These are phyloP conservation scores for Aspergillus egyptiacus DNA, from an alignment of 495 filamentous ascomycete genomes.

Conservation along the genomic window DNA sequence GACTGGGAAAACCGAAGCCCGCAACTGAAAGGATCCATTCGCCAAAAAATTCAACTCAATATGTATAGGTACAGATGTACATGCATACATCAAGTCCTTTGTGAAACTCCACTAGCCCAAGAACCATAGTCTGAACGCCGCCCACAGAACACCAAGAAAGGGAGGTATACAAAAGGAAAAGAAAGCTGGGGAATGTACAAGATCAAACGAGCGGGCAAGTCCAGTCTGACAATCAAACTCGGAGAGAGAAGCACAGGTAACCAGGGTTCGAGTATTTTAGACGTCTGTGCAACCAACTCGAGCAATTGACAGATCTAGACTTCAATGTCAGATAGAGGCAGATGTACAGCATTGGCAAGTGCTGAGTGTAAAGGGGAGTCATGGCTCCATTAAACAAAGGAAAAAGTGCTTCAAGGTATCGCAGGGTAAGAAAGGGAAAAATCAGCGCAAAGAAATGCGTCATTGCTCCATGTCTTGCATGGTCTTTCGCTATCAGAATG, in stretches of 20 bases:
- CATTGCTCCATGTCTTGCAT: constrained; percentile 19
- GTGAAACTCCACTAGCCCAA: constrained; percentile 10
- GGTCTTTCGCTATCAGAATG: constrained; percentile 17
- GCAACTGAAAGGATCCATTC: not conserved
- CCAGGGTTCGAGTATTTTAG: constrained; percentile 6
- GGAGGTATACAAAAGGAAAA: constrained; percentile 6
- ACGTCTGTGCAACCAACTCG: constrained; percentile 1
- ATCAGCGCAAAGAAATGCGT: constrained; percentile 20
- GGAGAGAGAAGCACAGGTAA: constrained; percentile 6
- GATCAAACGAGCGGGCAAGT: constrained; percentile 12
- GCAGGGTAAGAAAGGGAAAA: constrained; percentile 5
- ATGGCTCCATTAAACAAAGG: constrained; percentile 37
- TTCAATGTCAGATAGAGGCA: constrained; percentile 25
- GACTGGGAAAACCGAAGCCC: no score
- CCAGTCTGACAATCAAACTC: not conserved
- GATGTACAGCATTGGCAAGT: constrained; percentile 30
- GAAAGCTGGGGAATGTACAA: constrained; percentile 10
- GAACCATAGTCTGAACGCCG: constrained; percentile 10
- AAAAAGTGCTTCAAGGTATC: constrained; percentile 19
- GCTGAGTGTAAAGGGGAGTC: constrained; percentile 17
- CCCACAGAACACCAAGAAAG: constrained; percentile 13
- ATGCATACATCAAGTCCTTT: constrained; percentile 7
- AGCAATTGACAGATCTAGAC: constrained; percentile 10
- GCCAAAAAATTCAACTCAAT: constrained; percentile 3
- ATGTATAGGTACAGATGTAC: constrained; percentile 13